phyloP scores from a whole-genome alignment of 257 asterid species.

The Petrea volubilis region DNA sequence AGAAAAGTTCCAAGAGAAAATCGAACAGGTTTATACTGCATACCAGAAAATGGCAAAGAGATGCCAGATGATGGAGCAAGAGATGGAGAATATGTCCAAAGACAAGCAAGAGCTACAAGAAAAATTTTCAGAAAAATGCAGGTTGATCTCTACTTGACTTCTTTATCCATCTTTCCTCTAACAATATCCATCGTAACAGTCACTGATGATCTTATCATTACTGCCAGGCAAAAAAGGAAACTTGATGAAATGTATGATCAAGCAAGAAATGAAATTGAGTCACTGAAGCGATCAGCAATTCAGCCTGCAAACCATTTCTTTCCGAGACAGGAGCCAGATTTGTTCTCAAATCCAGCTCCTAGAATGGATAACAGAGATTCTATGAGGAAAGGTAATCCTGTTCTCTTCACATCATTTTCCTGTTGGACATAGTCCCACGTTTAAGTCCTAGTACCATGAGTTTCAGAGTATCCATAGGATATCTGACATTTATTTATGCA shows the following conservation, averaged over 20 bases:
- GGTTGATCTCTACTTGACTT: constrained; percentile 40
- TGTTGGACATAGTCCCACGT: not conserved
- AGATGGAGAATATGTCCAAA: constrained; percentile 70
- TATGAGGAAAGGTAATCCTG: constrained; percentile 65
- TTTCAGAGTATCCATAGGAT: not conserved
- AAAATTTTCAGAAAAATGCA: constrained; percentile 89
- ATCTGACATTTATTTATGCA: not conserved
- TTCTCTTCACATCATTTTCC: constrained; percentile 26
- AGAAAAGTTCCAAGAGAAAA: constrained; percentile 80
- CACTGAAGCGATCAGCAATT: constrained; percentile 74
- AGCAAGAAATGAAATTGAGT: constrained; percentile 77
- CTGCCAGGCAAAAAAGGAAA: constrained; percentile 90
- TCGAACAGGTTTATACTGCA: constrained; percentile 84
- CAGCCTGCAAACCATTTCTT: constrained; percentile 75
- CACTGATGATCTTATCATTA: constrained; percentile 22
- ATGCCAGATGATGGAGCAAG: constrained; percentile 93
- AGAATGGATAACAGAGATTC: constrained; percentile 72
- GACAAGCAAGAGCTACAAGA: constrained; percentile 95
- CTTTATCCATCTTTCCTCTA: not conserved
- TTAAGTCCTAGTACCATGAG: not conserved
- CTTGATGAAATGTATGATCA: constrained; percentile 99
- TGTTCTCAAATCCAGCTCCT: constrained; percentile 63
- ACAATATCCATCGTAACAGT: not conserved
- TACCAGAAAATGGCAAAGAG: constrained; percentile 83
- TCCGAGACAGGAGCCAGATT: constrained; percentile 66